These are phyloP conservation scores for Trichothecium sympodiale DNA, from an alignment of 2,329 filamentous ascomycete species.

Conservation along the genomic window DNA sequence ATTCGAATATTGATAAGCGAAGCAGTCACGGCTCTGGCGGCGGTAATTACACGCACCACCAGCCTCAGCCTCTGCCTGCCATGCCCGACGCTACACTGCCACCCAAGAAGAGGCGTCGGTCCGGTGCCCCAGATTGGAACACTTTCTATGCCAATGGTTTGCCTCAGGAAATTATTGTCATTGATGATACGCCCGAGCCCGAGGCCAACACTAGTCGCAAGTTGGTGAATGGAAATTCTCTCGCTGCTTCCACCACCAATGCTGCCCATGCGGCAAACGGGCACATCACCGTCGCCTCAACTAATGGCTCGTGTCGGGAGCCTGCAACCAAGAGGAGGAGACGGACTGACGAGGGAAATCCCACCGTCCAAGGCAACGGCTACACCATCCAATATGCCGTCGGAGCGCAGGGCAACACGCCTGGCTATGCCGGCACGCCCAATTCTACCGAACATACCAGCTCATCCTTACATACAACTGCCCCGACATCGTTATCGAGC, in stretches of 20 bases:
- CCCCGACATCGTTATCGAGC: conserved; percentile 67
- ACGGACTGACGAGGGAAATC: conserved; percentile 37
- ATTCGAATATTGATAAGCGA: conserved; percentile 10
- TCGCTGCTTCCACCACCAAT: conserved; percentile 14
- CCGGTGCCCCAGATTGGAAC: conserved; percentile 63
- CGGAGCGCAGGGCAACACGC: conserved; percentile 59
- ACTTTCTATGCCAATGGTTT: conserved; percentile 75
- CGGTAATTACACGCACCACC: too few species aligned
- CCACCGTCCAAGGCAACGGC: conserved; percentile 44
- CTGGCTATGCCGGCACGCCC: conserved; percentile 50
- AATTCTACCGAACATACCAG: conserved; percentile 76
- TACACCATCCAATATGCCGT: conserved; percentile 64
- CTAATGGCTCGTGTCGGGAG: conserved; percentile 12
- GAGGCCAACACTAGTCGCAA: conserved; percentile 31
- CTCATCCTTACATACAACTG: conserved; percentile 73
- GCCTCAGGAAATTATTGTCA: conserved; percentile 77
- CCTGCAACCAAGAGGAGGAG: conserved; percentile 66
- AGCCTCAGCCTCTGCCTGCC: neutral
- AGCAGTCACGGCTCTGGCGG: conserved; percentile 2
- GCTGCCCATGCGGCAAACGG: conserved; percentile 14
- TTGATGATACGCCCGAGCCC: conserved; percentile 60
- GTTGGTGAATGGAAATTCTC: conserved; percentile 21
- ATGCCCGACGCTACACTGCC: conserved; percentile 9
- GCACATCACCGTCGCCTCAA: conserved; percentile 6
- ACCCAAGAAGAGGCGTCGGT: conserved; percentile 42